phyloP scores from a whole-genome alignment of 306 rosid species.

The Carpinus viminea region DNA sequence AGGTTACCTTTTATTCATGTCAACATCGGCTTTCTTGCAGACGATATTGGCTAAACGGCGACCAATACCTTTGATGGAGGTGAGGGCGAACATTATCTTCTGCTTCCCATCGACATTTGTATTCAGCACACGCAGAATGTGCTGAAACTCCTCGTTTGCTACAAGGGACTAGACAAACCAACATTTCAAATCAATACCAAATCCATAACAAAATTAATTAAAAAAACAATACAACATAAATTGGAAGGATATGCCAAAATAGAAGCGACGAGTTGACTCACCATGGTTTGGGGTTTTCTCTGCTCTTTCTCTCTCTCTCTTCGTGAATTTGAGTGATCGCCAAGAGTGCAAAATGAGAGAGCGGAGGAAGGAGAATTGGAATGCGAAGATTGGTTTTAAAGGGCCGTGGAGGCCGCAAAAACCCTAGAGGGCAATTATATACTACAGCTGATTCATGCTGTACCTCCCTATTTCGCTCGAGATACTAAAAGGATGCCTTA shows the following conservation, averaged over 20 bases:
- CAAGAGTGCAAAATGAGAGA: background rate
- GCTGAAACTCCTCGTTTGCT: constrained; percentile 67
- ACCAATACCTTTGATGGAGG: constrained; percentile 73
- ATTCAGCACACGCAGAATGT: constrained; percentile 67
- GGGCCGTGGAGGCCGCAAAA: constrained; percentile 21
- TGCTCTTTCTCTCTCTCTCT: constrained; percentile 6
- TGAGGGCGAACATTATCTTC: constrained; percentile 64
- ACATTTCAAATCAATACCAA: background rate
- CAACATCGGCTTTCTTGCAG: constrained; percentile 70
- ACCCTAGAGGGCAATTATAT: constrained; percentile 37
- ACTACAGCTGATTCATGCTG: background rate
- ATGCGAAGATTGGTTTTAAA: constrained; percentile 22
- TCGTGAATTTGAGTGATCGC: background rate
- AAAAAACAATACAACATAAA: background rate
- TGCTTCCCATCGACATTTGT: constrained; percentile 70
- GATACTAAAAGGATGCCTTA: background rate
- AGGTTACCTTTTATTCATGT: constrained; percentile 57
- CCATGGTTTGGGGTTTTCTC: constrained; percentile 36
- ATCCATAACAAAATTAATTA: background rate
- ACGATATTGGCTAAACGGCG: constrained; percentile 59
- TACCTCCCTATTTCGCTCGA: background rate
- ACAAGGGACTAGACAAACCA: constrained; percentile 50
- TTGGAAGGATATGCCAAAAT: background rate
- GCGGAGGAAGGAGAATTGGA: background rate
- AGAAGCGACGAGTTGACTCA: constrained; percentile 15